Conservation (phyloP, 2,329 filamentous ascomycete species). For the Penicillium sp. region DNA sequence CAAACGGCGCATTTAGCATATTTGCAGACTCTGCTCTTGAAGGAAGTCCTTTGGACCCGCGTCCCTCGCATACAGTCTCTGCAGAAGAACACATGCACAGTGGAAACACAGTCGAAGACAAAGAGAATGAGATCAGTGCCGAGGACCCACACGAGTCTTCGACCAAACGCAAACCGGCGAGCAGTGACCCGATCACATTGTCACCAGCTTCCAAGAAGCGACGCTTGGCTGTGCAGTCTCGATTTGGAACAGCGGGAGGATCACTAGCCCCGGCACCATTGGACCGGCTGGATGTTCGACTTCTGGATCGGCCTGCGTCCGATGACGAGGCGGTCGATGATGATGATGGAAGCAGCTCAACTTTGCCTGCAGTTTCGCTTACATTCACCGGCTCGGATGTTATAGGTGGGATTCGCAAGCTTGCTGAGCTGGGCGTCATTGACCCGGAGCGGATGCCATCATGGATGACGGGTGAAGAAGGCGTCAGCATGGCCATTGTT, state of each 20-base stretch:
- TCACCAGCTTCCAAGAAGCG: conserved; percentile 51
- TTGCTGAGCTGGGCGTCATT: conserved; percentile 68
- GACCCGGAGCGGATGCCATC: conserved; percentile 75
- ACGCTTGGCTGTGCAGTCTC: conserved; percentile 57
- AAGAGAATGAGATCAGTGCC: conserved; percentile 10
- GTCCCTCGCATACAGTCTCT: conserved; percentile 32
- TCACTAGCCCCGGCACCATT: conserved; percentile 31
- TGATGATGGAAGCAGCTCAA: conserved; percentile 2
- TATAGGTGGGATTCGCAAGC: conserved; percentile 70
- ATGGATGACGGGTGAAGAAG: conserved; percentile 87
- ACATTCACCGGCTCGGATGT: conserved; percentile 72
- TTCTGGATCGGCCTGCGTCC: conserved; percentile 42
- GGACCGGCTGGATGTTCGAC: conserved; percentile 48
- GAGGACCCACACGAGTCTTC: neutral
- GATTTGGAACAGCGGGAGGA: conserved; percentile 61
- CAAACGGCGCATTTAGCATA: conserved; percentile 72
- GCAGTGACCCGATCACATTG: conserved; percentile 3
- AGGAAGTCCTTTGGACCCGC: conserved; percentile 48
- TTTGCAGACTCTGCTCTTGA: conserved; percentile 62
- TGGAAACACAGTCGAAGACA: conserved; percentile 9
- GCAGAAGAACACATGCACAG: conserved; percentile 29
- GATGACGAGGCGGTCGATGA: conserved; percentile 8
- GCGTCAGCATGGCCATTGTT: conserved; percentile 67
- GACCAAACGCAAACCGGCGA: conserved; percentile 7
- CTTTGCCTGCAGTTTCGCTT: conserved; percentile 41